A percentile compares a stretch with the other conserved stretches of the same genome.
Evolutionary conservation across 306 rosid genomes (phyloP).

Genomic region (Leucaena leucocephala): DNA sequence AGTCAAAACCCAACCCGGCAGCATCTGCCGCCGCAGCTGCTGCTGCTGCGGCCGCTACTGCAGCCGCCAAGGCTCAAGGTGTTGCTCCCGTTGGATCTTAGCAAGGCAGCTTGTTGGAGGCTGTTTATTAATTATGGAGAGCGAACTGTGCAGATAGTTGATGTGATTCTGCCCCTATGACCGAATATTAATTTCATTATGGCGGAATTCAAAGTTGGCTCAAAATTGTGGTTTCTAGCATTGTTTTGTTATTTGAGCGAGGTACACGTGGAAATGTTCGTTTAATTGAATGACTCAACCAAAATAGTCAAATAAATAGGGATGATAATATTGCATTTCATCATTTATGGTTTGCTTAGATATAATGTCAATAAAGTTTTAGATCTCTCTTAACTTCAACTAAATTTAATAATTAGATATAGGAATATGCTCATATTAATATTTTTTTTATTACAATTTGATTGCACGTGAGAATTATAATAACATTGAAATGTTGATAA

Average conservation of each 20-base stretch:
- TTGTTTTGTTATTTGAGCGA: neutral
- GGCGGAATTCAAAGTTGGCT: conserved; percentile 36
- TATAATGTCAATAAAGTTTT: too few relatives aligned
- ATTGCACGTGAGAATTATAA: too few relatives aligned
- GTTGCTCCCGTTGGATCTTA: conserved; percentile 74
- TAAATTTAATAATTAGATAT: too few relatives aligned
- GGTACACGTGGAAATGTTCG: conserved; percentile 26
- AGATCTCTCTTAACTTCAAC: too few relatives aligned
- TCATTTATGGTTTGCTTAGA: too few relatives aligned
- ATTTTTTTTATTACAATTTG: too few relatives aligned
- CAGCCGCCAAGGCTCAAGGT: conserved; percentile 80
- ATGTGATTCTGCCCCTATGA: neutral
- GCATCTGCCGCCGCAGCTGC: conserved; percentile 51
- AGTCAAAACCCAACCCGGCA: conserved; percentile 63
- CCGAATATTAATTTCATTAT: conserved; percentile 40
- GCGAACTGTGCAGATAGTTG: conserved; percentile 65
- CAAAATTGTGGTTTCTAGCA: conserved; percentile 29
- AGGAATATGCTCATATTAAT: too few relatives aligned
- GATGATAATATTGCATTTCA: too few relatives aligned
- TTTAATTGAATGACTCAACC: neutral
- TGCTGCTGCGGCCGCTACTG: conserved; percentile 48
- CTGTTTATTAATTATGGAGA: conserved; percentile 21
- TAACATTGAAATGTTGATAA: too few relatives aligned
- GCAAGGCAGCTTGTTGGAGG: conserved; percentile 21
- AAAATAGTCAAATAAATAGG: neutral